Evolutionary conservation across 257 asterid genomes (phyloP).

Genomic region (Vinca minor): DNA sequence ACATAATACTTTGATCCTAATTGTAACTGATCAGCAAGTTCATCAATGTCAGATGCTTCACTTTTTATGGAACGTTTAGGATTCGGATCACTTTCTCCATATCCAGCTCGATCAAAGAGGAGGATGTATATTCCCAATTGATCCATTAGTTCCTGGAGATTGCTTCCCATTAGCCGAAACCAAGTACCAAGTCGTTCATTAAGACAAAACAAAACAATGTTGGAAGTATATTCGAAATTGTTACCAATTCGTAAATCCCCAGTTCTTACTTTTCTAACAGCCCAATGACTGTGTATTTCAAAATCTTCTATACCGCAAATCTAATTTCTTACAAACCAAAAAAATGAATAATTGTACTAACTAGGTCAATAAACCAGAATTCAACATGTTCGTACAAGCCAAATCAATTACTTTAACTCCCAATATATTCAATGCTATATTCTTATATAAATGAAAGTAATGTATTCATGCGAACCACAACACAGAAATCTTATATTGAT

Average conservation of each 20-base stretch:
- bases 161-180: conserved; percentile 8
- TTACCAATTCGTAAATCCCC: not conserved
- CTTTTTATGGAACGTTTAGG: conserved; percentile 64
- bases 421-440: not conserved
- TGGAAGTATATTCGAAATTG: no score
- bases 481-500: no score
- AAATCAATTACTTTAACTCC: not conserved
- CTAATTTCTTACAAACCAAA: not conserved
- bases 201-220: not conserved
- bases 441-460: not conserved
- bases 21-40: conserved; percentile 67
- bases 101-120: conserved; percentile 80
- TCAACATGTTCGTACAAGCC: not conserved
- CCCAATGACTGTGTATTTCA: not conserved
- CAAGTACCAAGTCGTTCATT: not conserved
- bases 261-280: not conserved
- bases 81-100: conserved; percentile 90
- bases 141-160: conserved; percentile 59
- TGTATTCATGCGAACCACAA: no score
- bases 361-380: not conserved
- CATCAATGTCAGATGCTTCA: conserved; percentile 79
- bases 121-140: conserved; percentile 53
- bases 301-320: not conserved
- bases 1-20: conserved; percentile 61
- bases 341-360: not conserved